Base-by-base conservation (phyloP, 2,329 filamentous ascomycete species). In the Beauveria australis region DNA sequence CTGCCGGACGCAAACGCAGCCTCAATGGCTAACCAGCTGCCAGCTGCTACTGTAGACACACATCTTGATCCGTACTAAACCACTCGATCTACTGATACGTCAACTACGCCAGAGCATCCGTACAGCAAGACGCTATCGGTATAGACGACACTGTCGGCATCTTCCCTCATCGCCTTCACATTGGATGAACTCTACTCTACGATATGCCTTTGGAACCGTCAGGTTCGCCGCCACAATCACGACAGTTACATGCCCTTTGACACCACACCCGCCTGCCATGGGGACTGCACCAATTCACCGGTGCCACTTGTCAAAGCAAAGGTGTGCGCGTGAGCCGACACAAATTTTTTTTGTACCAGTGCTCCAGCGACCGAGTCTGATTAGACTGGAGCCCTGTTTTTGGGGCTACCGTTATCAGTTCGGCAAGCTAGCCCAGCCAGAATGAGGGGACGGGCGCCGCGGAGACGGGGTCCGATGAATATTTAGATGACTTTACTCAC, bases 371-470 rank as follows among this genome's bases (percentile, higher is more conserved):
- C 37, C 16, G 1, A 48, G 30, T 40, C 30, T 55, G 28, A 30
- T 16, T 51, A 10, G 46, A 41, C 30, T 48, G 37, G 46, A 52
- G 47, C 40, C 56, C n/a, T 49, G 12, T 24, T 41, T 56, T 30
- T 24, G 24, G 55, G 47, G 47, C 56, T 46, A 59, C 56, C 48
- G 56, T 59, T 59, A 59, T 59, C 56, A 59, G 47, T 59, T 53
- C 24, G 43, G 24, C 37, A 14, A 7, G 37, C 55, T 44, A 59
- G 44, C 22, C 55, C 33, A 58, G 43, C 28, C 40, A 52, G 16
- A 58, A 51, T 58, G 55, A 58, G 54, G 55, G 55, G 46, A 41
- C 30, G 41, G 46, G 22, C 46, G 43, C 46, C 55, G 55, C 55
- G 55, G 55, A 58, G 55, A 49, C 22, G 30, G 19, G 46, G 26